These are phyloP conservation scores for Pseudomassariella vexata DNA, from an alignment of 2,329 filamentous ascomycete species.

Conservation along the genomic window DNA sequence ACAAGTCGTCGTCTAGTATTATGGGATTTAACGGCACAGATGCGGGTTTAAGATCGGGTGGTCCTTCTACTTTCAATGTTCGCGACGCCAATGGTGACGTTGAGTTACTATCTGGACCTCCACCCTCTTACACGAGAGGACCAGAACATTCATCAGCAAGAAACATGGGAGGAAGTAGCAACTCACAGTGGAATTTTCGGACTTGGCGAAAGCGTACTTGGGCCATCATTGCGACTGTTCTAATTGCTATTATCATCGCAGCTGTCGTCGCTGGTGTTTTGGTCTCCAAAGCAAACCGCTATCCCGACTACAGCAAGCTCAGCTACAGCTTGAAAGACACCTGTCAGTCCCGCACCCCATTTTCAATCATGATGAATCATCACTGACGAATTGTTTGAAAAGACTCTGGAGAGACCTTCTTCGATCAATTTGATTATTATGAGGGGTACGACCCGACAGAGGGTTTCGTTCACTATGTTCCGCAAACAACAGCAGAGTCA, in stretches of 20 bases:
- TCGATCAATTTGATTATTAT: constrained; percentile 51
- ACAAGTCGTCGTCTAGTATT: too few relatives aligned
- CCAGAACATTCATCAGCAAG: constrained; percentile 9
- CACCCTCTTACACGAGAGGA: constrained; percentile 4
- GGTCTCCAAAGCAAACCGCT: constrained; percentile 33
- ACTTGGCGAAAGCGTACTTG: constrained; percentile 50
- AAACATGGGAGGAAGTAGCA: constrained; percentile 16
- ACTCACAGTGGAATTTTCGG: constrained; percentile 29
- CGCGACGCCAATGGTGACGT: constrained; percentile 6
- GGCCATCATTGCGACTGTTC: constrained; percentile 31
- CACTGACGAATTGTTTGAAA: too few relatives aligned
- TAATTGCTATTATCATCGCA: constrained; percentile 38
- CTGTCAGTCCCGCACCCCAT: constrained; percentile 41
- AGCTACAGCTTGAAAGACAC: constrained; percentile 43
- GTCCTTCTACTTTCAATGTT: constrained; percentile 7
- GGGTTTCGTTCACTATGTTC: constrained; percentile 51
- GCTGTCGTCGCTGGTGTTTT: constrained; percentile 41
- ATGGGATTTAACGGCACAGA: too few relatives aligned
- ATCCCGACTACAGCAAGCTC: constrained; percentile 42
- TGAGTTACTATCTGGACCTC: constrained; percentile 3
- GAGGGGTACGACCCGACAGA: constrained; percentile 42
- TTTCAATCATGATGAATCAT: too few relatives aligned
- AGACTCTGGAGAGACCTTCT: constrained; percentile 46
- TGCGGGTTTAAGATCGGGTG: constrained; percentile 2
- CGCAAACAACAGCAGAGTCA: constrained; percentile 30